Evolutionary conservation across 306 rosid species (phyloP), one percentile per base, ranked within the genome.

Genomic region (Heteromeles arbutifolia): DNA sequence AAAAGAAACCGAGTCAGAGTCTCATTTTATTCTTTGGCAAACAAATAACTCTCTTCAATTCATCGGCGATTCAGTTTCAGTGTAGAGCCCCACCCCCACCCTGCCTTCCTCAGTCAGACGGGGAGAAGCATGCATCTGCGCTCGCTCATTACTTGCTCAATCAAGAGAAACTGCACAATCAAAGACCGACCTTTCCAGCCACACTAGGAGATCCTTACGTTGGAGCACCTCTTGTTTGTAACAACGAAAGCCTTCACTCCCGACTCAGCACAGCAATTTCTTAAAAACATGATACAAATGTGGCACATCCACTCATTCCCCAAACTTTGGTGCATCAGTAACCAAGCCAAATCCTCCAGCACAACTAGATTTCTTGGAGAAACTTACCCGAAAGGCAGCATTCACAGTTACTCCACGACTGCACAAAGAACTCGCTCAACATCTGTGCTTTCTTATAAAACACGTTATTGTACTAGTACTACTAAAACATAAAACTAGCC

Each of bases 391-490:
- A 59, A 61, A 59, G 19, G 26, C 25, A 25, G 69, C 18, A 58
- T 17, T 67, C 29, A 37, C 41, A 10, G 29, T 41, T 59, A 28
- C 69, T 25, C 50, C 77, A 17, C 50, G 26, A 62, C 67, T 73
- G 67, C 68, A 73, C 68, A 3, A 59, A 41, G 12, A 15, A 58
- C 53, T 73, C 44, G 68, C 21, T 59, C 77, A 59, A 58, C 41
- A 59, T 73, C 77, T 73, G 77, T 59, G 77, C 68, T 26, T 41
- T 73, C 67, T 58, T 59, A 32, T 19, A 73, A 43, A 50, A 73
- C 28, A 59, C 28, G 41, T 25, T 73, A 73, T 58, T 59, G 48
- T 41, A 57, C 26, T 4, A 37, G 6, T 43, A 13, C 15, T 8
- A 54, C 29, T 15, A n/a, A 31, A 21, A 50, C 18, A 18, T 50